phyloP scores from a whole-genome alignment of 129 eudicot species.

The Scalesia atractyloides region DNA sequence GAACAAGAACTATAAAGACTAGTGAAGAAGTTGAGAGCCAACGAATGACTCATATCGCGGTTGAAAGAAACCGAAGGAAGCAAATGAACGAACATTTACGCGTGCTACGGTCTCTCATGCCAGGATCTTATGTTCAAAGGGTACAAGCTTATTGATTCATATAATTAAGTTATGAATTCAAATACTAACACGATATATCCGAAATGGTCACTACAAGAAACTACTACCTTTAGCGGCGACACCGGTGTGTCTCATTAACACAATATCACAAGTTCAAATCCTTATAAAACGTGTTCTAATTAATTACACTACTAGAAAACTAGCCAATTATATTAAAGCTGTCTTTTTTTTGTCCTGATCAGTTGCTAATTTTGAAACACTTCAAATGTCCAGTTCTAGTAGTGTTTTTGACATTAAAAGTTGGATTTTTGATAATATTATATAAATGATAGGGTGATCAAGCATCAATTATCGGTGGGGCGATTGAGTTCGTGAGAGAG shows the following conservation, averaged over 20 bases:
- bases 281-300: too few relatives aligned
- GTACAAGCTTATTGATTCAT: conserved; percentile 31
- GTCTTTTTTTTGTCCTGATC: too few relatives aligned
- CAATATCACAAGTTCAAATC: too few relatives aligned
- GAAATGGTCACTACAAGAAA: too few relatives aligned
- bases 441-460: conserved; percentile 73
- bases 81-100: conserved; percentile 98
- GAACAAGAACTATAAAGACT: conserved; percentile 81
- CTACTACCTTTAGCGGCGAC: too few relatives aligned
- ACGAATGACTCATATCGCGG: conserved; percentile 97
- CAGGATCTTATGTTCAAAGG: conserved; percentile 95
- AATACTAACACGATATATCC: not conserved
- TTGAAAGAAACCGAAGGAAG: conserved; percentile 92
- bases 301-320: too few relatives aligned
- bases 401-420: too few relatives aligned
- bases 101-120: conserved; percentile 94
- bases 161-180: not conserved
- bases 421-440: not conserved
- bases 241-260: too few relatives aligned
- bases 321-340: too few relatives aligned
- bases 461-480: conserved; percentile 96
- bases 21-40: conserved; percentile 98
- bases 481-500: conserved; percentile 92
- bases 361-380: too few relatives aligned
- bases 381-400: too few relatives aligned